Base-by-base conservation (phyloP, 2,329 filamentous ascomycete genomes). In the Xylaria sp. region DNA sequence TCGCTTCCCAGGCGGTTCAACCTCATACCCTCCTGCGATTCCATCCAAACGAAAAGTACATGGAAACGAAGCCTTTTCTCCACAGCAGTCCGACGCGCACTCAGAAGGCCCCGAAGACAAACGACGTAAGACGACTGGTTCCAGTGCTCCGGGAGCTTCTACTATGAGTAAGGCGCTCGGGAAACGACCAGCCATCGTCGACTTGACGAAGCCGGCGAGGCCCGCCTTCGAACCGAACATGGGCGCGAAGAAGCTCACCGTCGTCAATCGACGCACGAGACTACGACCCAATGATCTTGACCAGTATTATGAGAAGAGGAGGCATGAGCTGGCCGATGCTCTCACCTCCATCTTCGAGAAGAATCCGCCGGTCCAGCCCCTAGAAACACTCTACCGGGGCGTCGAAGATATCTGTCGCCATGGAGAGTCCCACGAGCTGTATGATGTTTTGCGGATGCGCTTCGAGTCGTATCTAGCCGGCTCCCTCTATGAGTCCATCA, bases 341-440 rank as follows among this genome's bases (percentile, higher is more conserved):
- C 76, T 99, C 56, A 79, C 81, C 9, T 83, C 86, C 49, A 85
- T 97, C 23, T 93, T 97, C 71, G 78, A 78, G 5, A 82, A 84
- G 47, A 75, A 79, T 61, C 82, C 82, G 56, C 83, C 89, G 1
- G 75, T 76, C n/a, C 79, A 84, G 62, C 92, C 92, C n/a, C 79
- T 96, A 44, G 94, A 97, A 74, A 87, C 90, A 67, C 79, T 99
- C 11, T 97, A 97, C 72, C 85, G 91, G 53, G 91, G 90, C 3
- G 91, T 96, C 1, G 94, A 99, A 79, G 92, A 96, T 71, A 81
- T 96, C 9, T 99, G 94, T 73, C 83, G 91, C 56, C 88, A 89
- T 68, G 89, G 88, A 1, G 83, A 86, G 67, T 88, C 90, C 1
- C 80, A 82, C 16, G 80, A 84, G 57, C 75, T 97, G 57, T 89